Percentiles rank a stretch among this genome's conserved stretches.
These are phyloP conservation scores for Rhynchospora breviuscula DNA, from an alignment of 176 grass and related monocot genomes.

Conservation along the genomic window DNA sequence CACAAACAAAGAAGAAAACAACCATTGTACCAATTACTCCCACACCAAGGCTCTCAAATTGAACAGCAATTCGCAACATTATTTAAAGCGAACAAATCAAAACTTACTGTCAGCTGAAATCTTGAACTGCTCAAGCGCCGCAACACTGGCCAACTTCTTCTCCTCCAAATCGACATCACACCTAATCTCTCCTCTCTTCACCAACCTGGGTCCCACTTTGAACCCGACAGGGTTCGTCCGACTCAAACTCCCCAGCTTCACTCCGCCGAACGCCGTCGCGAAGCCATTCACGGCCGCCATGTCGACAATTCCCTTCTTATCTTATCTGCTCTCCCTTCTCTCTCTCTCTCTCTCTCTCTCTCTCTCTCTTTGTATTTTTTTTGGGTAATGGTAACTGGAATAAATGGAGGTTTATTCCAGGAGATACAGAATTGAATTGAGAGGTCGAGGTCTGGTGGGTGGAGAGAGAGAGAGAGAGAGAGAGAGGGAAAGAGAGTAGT, in stretches of 20 bases:
- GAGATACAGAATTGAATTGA: neutral
- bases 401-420: conserved; percentile 14
- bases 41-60: neutral
- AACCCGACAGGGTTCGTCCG: conserved; percentile 15
- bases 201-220: conserved; percentile 18
- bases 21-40: neutral
- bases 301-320: neutral
- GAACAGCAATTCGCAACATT: neutral
- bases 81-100: neutral
- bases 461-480: neutral
- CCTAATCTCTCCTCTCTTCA: conserved; percentile 31
- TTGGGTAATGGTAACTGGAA: neutral
- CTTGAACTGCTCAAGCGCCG: conserved; percentile 93
- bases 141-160: conserved; percentile 47
- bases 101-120: conserved; percentile 92
- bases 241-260: conserved; percentile 14
- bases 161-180: conserved; percentile 62
- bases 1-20: neutral
- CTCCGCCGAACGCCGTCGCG: conserved; percentile 21
- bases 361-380: neutral
- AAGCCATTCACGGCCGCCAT: conserved; percentile 51
- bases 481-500: conserved; percentile 4
- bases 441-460: neutral
- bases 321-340: neutral
- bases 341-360: neutral